Percentiles rank a stretch among this genome's conserved stretches.
Conservation (phyloP, 768 basidiomycete genomes). For the Termitomyces bulborhizus region DNA sequence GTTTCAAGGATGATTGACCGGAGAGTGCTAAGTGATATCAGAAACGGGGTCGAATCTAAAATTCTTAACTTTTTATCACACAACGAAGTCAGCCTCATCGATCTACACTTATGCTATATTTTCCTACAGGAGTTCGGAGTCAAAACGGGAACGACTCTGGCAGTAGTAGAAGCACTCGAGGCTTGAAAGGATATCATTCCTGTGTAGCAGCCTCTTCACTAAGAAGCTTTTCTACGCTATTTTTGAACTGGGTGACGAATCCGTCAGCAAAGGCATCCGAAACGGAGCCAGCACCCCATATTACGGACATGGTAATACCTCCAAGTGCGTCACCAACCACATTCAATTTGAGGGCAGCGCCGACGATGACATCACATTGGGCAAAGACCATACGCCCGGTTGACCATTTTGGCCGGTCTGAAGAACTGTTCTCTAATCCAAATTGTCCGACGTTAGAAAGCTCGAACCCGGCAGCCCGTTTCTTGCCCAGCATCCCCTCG, state of each 20-base stretch:
- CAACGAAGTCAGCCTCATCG: not conserved
- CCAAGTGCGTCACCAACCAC: slow-evolving; percentile 21
- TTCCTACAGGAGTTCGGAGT: not conserved
- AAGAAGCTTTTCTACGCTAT: slow-evolving; percentile 7
- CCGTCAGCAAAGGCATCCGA: slow-evolving; percentile 16
- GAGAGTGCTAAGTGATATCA: not conserved
- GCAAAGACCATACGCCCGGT: slow-evolving; percentile 21
- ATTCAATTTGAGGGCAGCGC: slow-evolving; percentile 23
- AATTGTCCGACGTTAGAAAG: slow-evolving; percentile 34
- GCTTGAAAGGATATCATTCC: not conserved
- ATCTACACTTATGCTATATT: not conserved
- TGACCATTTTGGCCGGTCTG: slow-evolving; percentile 11
- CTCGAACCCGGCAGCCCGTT: slow-evolving; percentile 25
- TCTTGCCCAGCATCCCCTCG: slow-evolving; percentile 22
- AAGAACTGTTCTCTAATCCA: not conserved
- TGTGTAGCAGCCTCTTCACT: not conserved
- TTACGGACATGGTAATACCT: slow-evolving; percentile 18
- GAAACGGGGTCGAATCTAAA: not conserved
- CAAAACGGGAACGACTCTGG: not conserved
- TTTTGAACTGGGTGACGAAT: slow-evolving; percentile 17
- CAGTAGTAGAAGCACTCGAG: not conserved
- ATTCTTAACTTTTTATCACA: not conserved
- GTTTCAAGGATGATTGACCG: no score
- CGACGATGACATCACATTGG: slow-evolving; percentile 22
- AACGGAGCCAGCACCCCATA: slow-evolving; percentile 21